Evolutionary conservation across 1,139 yeast species (phyloP).

Genomic region (Geotrichum restrictum): DNA sequence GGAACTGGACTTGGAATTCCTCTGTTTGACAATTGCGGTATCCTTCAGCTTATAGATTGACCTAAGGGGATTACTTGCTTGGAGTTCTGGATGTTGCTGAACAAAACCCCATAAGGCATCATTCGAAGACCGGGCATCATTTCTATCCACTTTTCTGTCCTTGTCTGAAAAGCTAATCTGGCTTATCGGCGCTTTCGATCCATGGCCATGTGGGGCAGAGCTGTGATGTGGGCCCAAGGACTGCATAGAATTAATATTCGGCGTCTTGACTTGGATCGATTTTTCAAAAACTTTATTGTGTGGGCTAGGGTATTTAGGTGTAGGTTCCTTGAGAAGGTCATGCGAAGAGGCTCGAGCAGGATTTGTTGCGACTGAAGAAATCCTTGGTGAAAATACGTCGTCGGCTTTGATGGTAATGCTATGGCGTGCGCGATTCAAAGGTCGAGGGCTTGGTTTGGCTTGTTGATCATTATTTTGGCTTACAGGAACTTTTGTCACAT

Average conservation of each 20-base stretch:
- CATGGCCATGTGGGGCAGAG: background rate
- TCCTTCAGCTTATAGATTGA: background rate
- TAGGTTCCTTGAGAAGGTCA: background rate
- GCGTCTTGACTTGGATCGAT: background rate
- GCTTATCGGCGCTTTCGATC: background rate
- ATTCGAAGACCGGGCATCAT: too few relatives aligned
- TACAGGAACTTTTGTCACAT: background rate
- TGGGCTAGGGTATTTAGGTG: background rate
- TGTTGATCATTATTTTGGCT: too few relatives aligned
- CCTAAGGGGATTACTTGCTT: background rate
- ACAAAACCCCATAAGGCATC: too few relatives aligned
- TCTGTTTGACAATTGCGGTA: background rate
- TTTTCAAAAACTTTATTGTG: background rate
- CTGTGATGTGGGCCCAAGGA: background rate
- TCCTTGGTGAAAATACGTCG: too few relatives aligned
- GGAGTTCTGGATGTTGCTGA: background rate
- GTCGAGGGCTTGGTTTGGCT: too few relatives aligned
- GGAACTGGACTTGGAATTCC: background rate
- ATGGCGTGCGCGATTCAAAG: too few relatives aligned
- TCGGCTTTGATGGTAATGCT: too few relatives aligned
- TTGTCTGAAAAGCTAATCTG: background rate
- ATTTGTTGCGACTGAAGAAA: too few relatives aligned
- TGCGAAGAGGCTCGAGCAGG: background rate
- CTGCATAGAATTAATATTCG: background rate
- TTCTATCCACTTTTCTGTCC: background rate